phyloP scores from a whole-genome alignment of 1,284 basidiomycete genomes.

The Thecaphora frezii region DNA sequence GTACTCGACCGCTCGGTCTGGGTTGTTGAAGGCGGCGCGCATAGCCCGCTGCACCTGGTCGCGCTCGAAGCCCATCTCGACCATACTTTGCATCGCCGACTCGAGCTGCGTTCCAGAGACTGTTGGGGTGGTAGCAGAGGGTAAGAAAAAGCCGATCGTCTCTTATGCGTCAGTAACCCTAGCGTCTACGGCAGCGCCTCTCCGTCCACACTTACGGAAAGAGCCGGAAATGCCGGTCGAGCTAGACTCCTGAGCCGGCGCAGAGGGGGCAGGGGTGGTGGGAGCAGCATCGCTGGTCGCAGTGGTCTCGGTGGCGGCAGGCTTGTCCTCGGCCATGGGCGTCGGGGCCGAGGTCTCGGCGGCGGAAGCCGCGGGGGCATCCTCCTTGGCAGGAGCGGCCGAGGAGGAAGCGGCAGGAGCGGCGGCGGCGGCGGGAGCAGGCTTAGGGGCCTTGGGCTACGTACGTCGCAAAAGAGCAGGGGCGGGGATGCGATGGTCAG shows the following conservation, averaged over 20 bases:
- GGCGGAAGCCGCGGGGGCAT: slow-evolving; percentile 41
- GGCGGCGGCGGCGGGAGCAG: slow-evolving; percentile 7
- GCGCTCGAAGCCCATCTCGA: slow-evolving; percentile 87
- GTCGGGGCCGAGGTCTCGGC: slow-evolving; percentile 13
- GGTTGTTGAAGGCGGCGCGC: slow-evolving; percentile 95
- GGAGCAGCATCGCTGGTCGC: slow-evolving; percentile 59
- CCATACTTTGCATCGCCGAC: slow-evolving; percentile 62
- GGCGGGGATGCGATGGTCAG: slow-evolving; percentile 1
- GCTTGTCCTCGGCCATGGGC: slow-evolving; percentile 33
- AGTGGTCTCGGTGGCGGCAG: slow-evolving; percentile 41
- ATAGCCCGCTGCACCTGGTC: slow-evolving; percentile 82
- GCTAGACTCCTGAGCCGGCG: not conserved
- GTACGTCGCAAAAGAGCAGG: slow-evolving; percentile 1
- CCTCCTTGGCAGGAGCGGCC: slow-evolving; percentile 11
- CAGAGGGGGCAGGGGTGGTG: slow-evolving; percentile 55
- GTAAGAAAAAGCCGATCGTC: slow-evolving; percentile 3
- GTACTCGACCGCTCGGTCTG: slow-evolving; percentile 96
- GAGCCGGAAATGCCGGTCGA: not conserved
- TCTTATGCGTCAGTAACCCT: too few species aligned
- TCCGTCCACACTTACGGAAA: not conserved
- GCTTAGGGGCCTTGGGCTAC: slow-evolving; percentile 45
- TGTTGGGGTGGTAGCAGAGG: slow-evolving; percentile 1
- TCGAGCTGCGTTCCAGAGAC: slow-evolving; percentile 50
- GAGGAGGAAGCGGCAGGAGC: slow-evolving; percentile 4
- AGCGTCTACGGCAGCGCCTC: too few species aligned